These are phyloP conservation scores for Penicillium cataractarum DNA, from an alignment of 495 filamentous ascomycete species.

Conservation along the genomic window DNA sequence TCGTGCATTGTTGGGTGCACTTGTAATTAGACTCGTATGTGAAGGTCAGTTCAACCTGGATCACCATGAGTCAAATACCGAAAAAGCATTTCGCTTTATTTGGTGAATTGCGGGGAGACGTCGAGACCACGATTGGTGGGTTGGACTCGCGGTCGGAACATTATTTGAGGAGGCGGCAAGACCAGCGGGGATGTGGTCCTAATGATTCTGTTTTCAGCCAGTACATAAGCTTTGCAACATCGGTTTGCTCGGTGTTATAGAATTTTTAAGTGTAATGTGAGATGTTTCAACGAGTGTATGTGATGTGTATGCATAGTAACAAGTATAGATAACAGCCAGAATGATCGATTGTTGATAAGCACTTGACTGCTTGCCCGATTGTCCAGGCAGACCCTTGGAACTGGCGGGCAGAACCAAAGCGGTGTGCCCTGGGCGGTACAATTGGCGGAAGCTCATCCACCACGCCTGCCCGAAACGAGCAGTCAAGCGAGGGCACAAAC, in stretches of 20 bases:
- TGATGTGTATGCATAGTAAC: neutral
- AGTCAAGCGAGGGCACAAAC: conserved; percentile 50
- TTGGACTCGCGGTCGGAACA: neutral
- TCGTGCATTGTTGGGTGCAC: neutral
- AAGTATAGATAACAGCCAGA: neutral
- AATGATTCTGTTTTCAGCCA: conserved; percentile 27
- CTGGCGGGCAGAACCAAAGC: conserved; percentile 5
- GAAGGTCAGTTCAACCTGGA: conserved; percentile 27
- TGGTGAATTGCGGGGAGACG: conserved; percentile 16
- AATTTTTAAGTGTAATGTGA: conserved; percentile 28
- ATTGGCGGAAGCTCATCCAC: conserved; percentile 31
- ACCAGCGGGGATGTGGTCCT: conserved; percentile 13
- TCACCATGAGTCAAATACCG: conserved; percentile 12
- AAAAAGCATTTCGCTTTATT: neutral
- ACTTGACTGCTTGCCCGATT: conserved; percentile 29
- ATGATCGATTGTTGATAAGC: conserved; percentile 10
- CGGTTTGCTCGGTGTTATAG: conserved; percentile 11
- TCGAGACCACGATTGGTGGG: conserved; percentile 5
- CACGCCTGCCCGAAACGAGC: conserved; percentile 25
- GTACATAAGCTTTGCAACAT: conserved; percentile 22
- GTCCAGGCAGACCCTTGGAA: conserved; percentile 19
- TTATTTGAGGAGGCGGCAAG: conserved; percentile 7
- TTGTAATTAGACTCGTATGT: conserved; percentile 10
- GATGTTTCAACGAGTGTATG: conserved; percentile 10
- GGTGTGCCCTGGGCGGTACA: conserved; percentile 7